Conservation (phyloP, 768 basidiomycete genomes). For the Rickenella mellea region DNA sequence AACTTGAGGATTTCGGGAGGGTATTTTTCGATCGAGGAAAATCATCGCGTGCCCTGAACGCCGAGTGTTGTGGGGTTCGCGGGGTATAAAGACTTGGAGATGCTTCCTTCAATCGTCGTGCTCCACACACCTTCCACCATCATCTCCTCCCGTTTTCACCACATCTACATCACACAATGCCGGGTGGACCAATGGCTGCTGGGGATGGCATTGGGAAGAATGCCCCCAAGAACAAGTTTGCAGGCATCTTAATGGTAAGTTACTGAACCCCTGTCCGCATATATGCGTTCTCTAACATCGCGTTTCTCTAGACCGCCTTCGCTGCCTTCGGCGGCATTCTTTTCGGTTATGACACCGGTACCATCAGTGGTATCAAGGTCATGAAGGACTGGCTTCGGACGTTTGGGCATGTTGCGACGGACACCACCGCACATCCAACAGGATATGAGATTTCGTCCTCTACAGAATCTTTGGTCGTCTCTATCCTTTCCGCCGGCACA, state of each 20-base stretch:
- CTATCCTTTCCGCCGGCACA: slow-evolving; percentile 64
- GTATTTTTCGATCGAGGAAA: no score
- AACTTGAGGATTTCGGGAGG: no score
- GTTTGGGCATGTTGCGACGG: slow-evolving; percentile 28
- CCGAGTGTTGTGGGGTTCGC: no score
- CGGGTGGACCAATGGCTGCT: slow-evolving; percentile 30
- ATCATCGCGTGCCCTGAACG: no score
- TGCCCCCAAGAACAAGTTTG: slow-evolving; percentile 27
- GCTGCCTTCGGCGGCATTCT: slow-evolving; percentile 68
- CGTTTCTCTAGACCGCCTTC: no score
- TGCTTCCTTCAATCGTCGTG: no score
- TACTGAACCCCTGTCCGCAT: no score
- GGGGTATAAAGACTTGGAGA: no score
- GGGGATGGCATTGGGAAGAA: slow-evolving; percentile 24
- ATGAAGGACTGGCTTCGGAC: slow-evolving; percentile 63
- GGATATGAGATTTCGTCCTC: slow-evolving; percentile 48
- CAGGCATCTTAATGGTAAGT: slow-evolving; percentile 34
- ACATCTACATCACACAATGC: no score
- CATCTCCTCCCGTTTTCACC: no score
- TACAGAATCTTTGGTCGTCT: slow-evolving; percentile 67
- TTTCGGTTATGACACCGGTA: slow-evolving; percentile 66
- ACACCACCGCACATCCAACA: slow-evolving; percentile 41
- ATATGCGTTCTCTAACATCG: no score
- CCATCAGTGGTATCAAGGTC: slow-evolving; percentile 68
- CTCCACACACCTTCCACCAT: no score